A percentile compares a stretch with the other conserved stretches of the same genome.
Evolutionary conservation across 192 early-diverging fungal genomes (phyloP).

Genomic region (Phlyctochytrium bullatum): DNA sequence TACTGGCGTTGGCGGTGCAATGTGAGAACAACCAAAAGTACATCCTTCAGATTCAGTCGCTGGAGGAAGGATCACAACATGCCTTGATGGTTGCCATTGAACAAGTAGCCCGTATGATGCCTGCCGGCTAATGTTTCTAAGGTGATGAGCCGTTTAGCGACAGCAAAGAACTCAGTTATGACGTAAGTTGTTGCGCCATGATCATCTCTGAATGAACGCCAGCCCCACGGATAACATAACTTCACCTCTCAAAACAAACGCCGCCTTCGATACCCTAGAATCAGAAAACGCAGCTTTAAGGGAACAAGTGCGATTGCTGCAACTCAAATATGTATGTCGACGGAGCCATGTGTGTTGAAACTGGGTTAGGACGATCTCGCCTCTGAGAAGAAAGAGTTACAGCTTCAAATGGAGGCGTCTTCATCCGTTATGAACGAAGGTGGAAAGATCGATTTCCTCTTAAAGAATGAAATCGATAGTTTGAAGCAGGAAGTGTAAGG

Average conservation of each 20-base stretch:
- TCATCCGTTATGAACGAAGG: constrained; percentile 68
- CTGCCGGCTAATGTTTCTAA: too few relatives aligned
- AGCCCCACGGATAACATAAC: too few relatives aligned
- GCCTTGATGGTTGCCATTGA: constrained; percentile 91
- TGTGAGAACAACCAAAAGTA: constrained; percentile 79
- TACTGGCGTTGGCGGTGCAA: constrained; percentile 85
- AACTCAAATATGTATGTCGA: constrained; percentile 30
- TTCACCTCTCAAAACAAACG: too few relatives aligned
- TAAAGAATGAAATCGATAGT: constrained; percentile 82
- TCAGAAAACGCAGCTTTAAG: constrained; percentile 18
- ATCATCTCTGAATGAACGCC: too few relatives aligned
- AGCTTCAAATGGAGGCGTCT: constrained; percentile 67
- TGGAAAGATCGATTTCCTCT: constrained; percentile 80
- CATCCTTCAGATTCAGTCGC: constrained; percentile 78
- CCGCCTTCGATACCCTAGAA: constrained; percentile 11
- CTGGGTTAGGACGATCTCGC: constrained; percentile 66
- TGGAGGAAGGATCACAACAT: constrained; percentile 72
- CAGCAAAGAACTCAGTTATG: too few relatives aligned
- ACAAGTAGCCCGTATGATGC: constrained; percentile 60
- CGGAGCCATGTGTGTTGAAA: constrained; percentile 4
- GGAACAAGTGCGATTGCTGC: constrained; percentile 23
- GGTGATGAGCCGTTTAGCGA: too few relatives aligned
- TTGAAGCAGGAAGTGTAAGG: constrained; percentile 80
- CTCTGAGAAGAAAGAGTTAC: constrained; percentile 68
- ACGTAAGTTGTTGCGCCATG: too few relatives aligned